Conservation (phyloP, 192 early-diverging fungal species). For the Coemansia sp. region DNA sequence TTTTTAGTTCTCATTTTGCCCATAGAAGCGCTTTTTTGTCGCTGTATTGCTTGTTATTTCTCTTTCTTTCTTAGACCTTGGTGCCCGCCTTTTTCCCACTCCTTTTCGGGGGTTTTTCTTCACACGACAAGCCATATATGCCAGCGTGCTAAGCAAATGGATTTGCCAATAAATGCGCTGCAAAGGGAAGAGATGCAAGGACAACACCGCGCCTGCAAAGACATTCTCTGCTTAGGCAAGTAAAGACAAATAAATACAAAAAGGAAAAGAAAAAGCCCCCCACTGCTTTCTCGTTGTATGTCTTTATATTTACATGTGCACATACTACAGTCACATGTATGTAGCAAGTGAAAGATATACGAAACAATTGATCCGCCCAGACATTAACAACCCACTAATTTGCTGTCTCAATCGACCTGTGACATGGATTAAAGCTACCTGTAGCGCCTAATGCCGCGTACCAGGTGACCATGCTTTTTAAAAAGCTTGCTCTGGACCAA, state of each 20-base stretch:
- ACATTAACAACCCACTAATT: background rate
- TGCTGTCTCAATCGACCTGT: background rate
- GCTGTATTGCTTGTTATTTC: too few relatives aligned
- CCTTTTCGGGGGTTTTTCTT: too few relatives aligned
- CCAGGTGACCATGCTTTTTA: conserved; percentile 28
- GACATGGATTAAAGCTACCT: conserved; percentile 1
- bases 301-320: too few relatives aligned
- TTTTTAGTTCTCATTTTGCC: conserved; percentile 53
- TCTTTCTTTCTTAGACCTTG: background rate
- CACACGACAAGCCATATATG: background rate
- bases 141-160: too few relatives aligned
- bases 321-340: too few relatives aligned
- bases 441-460: conserved; percentile 41
- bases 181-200: background rate
- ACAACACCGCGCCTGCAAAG: conserved; percentile 2
- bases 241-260: background rate
- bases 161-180: background rate
- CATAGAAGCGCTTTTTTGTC: too few relatives aligned
- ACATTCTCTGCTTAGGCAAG: conserved; percentile 13
- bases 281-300: background rate
- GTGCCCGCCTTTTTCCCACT: too few relatives aligned
- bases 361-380: too few relatives aligned
- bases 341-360: too few relatives aligned
- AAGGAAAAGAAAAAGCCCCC: background rate
- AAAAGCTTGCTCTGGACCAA: conserved; percentile 9